Evolutionary conservation across 169 alveolate species (phyloP), one percentile per base, ranked within the genome.

Genomic region (Plasmodium ovale): DNA sequence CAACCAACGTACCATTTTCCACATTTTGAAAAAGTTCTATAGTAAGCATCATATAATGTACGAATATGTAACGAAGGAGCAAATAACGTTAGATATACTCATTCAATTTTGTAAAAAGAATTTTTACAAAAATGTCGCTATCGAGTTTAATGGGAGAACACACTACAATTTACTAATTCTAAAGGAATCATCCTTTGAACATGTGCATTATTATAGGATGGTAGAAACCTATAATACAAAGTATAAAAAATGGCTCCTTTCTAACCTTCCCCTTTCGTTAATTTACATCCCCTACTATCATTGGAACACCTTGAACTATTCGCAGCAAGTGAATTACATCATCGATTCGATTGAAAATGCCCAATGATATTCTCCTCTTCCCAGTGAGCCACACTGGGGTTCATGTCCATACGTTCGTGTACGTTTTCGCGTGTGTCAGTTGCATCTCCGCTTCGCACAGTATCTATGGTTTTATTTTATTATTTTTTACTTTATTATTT

Each of bases 91-190:
- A 19, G 90, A 82, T 82, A 59, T 82, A 14, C 65, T 65, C 56
- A 2, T 82, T n/a, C n/a, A 31, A 1, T 5, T 82, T 0, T 4
- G 19, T 33, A 82, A 31, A 35, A 65, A 65, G 16, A 12, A 65
- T 82, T 44, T 7, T 21, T 58, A 16, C 10, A 82, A 82, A 65
- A 19, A 65, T 9, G 19, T 82, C 12, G 90, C 84, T 27, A 33
- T 82, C 19, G 90, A 82, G 44, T 82, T 82, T 35, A 82, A 82
- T 37, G 90, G 90, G 10, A 65, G 90, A 12, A 82, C 90, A 14
- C 90, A 82, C 39, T 82, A 82, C 49, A 42, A 65, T 59, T 53
- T 82, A 21, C 62, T 51, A 39, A n/a, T 82, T 56, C 7, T 53
- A 23, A 42, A 64, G 53, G 47, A 31, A 3, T 31, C 10, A 1